These are phyloP conservation scores for Populus trichocarpa DNA, from an alignment of 441 rosid species.

Conservation along the genomic window DNA sequence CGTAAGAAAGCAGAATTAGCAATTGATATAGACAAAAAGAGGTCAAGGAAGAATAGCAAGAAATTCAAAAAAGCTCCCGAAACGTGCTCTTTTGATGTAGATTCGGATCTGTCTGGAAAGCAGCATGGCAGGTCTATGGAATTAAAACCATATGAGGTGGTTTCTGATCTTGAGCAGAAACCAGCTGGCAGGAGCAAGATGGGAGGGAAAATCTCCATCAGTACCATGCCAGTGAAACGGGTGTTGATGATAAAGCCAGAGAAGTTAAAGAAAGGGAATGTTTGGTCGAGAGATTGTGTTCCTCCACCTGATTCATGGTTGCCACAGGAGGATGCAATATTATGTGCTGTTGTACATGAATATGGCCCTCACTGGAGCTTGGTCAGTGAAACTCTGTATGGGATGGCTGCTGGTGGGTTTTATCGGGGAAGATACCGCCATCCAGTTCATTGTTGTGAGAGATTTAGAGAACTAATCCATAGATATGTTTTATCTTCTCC, in stretches of 20 bases:
- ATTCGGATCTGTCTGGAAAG: constrained; percentile 36
- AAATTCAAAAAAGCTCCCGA: constrained; percentile 58
- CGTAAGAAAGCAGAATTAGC: constrained; percentile 60
- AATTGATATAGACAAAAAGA: constrained; percentile 48
- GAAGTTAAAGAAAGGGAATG: constrained; percentile 84
- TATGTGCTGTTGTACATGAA: constrained; percentile 98
- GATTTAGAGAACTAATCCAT: constrained; percentile 88
- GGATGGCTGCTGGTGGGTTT: constrained; percentile 94
- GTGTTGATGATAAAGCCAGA: constrained; percentile 83
- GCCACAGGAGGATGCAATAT: constrained; percentile 96
- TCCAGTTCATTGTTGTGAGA: constrained; percentile 93
- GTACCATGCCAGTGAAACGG: constrained; percentile 84
- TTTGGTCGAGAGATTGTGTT: constrained; percentile 95
- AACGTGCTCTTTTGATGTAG: constrained; percentile 34
- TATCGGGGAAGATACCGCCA: constrained; percentile 95
- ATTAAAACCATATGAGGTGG: constrained; percentile 37
- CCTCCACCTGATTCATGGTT: constrained; percentile 93
- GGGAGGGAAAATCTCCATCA: constrained; percentile 78
- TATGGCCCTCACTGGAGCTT: constrained; percentile 96
- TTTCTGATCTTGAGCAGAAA: constrained; percentile 66
- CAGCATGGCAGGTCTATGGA: constrained; percentile 44
- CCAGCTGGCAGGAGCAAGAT: constrained; percentile 62
- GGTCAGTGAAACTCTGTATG: constrained; percentile 71
- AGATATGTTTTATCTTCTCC: constrained; percentile 67
- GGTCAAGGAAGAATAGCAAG: constrained; percentile 73